These are phyloP conservation scores for Paraconiothyrium brasiliense DNA, from an alignment of 2,329 filamentous ascomycete genomes.

Conservation along the genomic window DNA sequence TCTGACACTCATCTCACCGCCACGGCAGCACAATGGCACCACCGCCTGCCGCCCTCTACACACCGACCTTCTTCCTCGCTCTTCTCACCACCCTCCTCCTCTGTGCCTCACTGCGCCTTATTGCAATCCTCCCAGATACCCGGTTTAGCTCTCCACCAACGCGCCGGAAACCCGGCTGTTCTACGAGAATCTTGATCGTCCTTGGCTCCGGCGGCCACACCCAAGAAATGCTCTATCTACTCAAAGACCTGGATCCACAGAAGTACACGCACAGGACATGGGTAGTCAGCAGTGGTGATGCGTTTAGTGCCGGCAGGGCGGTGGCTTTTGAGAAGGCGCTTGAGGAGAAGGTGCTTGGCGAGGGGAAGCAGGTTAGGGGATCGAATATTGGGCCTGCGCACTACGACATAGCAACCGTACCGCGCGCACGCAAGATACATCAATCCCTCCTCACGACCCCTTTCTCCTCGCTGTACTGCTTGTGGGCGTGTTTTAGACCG, in stretches of 20 bases:
- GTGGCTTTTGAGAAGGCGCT: slow-evolving; percentile 67
- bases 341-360: slow-evolving; percentile 28
- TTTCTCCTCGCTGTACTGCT: slow-evolving; percentile 70
- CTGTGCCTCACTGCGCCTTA: slow-evolving; percentile 49
- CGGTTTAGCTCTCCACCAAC: slow-evolving; percentile 20
- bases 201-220: slow-evolving; percentile 95
- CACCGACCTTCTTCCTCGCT: slow-evolving; percentile 43
- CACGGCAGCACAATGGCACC: slow-evolving; percentile 21
- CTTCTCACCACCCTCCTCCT: slow-evolving; percentile 46
- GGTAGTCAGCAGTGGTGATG: slow-evolving; percentile 79
- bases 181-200: slow-evolving; percentile 76
- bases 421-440: slow-evolving; percentile 81
- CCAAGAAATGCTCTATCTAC: slow-evolving; percentile 89
- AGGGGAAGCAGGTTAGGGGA: slow-evolving; percentile 8
- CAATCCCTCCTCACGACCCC: slow-evolving; percentile 81
- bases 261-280: slow-evolving; percentile 76
- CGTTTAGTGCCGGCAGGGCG: slow-evolving; percentile 72
- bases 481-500: slow-evolving; percentile 69
- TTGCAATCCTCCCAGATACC: slow-evolving; percentile 49
- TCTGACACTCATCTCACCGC: neutral
- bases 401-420: slow-evolving; percentile 73
- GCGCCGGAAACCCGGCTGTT: slow-evolving; percentile 39
- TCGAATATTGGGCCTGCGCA: slow-evolving; percentile 45
- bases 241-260: slow-evolving; percentile 64
- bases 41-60: slow-evolving; percentile 26